Evolutionary conservation across 2,329 filamentous ascomycete species (phyloP).

Genomic region (Neonectria magnoliae): DNA sequence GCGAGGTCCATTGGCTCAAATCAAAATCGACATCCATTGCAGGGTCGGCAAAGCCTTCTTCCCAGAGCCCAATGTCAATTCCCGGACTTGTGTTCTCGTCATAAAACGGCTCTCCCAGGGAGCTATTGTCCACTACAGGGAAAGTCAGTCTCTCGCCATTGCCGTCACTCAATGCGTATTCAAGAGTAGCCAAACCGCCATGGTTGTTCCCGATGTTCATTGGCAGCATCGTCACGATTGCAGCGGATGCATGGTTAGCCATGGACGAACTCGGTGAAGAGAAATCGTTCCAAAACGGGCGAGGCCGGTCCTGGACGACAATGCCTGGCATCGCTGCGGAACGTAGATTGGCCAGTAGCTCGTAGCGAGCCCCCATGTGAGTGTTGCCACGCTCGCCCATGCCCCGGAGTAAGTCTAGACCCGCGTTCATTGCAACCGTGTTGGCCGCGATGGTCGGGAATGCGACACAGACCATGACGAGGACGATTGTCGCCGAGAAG

Average conservation of each 20-base stretch:
- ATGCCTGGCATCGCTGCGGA: background rate
- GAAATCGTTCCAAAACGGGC: background rate
- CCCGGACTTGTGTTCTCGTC: conserved; percentile 40
- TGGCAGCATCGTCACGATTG: background rate
- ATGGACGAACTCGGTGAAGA: background rate
- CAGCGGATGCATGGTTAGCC: too few species aligned
- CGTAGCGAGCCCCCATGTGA: conserved; percentile 10
- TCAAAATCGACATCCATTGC: conserved; percentile 47
- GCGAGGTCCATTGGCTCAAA: conserved; percentile 41
- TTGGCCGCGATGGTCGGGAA: conserved; percentile 58
- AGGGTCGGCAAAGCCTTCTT: conserved; percentile 51
- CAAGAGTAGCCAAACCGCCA: background rate
- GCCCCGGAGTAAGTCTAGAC: background rate
- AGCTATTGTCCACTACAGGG: conserved; percentile 43
- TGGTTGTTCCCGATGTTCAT: background rate
- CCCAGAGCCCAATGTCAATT: conserved; percentile 50
- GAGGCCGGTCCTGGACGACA: background rate
- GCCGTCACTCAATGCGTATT: background rate
- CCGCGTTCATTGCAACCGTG: conserved; percentile 55
- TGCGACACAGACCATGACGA: conserved; percentile 64
- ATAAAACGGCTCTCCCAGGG: conserved; percentile 44
- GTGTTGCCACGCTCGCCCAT: conserved; percentile 18
- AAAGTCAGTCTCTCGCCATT: conserved; percentile 34
- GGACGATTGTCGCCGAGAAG: conserved; percentile 63
- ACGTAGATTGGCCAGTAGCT: conserved; percentile 6